A percentile compares a stretch with the other conserved stretches of the same genome.
Evolutionary conservation across 2,329 filamentous ascomycete species (phyloP).

Genomic region (Hawksworthiomyces lignivorus): DNA sequence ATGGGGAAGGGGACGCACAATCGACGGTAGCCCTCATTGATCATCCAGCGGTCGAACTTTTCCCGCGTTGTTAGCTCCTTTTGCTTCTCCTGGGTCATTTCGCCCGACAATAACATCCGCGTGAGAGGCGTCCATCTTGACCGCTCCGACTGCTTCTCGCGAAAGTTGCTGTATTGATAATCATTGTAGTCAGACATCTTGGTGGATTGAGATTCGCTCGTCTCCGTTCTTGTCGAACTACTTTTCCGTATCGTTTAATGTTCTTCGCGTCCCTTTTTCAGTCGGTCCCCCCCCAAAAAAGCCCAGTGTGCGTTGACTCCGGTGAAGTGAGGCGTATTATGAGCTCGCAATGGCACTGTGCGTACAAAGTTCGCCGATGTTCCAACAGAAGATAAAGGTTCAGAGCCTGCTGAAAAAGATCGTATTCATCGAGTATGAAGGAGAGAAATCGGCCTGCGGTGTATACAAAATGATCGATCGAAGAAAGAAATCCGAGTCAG

Average conservation of each 20-base stretch:
- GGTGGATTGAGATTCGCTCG: not conserved
- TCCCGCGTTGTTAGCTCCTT: conserved; percentile 61
- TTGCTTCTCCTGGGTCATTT: conserved; percentile 68
- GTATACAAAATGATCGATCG: not conserved
- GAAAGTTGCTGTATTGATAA: conserved; percentile 23
- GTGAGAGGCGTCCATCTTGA: conserved; percentile 77
- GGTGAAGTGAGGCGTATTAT: too few relatives aligned
- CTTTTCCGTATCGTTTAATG: too few relatives aligned
- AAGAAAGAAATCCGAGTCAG: not conserved
- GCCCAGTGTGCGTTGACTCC: too few relatives aligned
- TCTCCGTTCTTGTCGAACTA: not conserved
- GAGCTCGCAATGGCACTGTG: too few relatives aligned
- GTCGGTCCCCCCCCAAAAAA: too few relatives aligned
- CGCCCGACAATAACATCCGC: conserved; percentile 73
- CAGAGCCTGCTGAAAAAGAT: conserved; percentile 48
- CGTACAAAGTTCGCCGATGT: too few relatives aligned
- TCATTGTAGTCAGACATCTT: conserved; percentile 29
- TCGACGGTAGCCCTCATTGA: conserved; percentile 77
- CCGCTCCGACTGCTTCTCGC: conserved; percentile 51
- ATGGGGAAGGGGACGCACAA: conserved; percentile 47
- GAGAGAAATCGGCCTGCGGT: conserved; percentile 13
- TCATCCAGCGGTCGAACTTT: conserved; percentile 80
- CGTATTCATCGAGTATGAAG: conserved; percentile 2
- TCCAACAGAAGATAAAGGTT: too few relatives aligned
- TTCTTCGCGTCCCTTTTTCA: not conserved